Evolutionary conservation across 2,329 filamentous ascomycete species (phyloP), one percentile per base, ranked within the genome.

Genomic region (Trichoderma lentiforme): DNA sequence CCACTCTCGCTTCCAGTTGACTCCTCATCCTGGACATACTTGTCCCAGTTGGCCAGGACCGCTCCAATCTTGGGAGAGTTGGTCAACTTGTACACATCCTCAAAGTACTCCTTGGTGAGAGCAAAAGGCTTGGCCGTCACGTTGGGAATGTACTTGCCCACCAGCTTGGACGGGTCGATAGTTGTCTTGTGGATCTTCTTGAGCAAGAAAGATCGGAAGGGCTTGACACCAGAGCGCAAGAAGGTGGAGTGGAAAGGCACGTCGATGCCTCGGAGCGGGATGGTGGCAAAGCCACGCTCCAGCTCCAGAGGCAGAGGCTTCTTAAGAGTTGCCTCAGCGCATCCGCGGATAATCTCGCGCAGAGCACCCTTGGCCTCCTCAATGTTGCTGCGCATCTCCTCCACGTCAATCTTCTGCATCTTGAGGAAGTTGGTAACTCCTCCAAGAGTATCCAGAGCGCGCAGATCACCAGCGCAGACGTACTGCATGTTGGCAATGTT

Each of bases 131-230:
- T 91, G 72, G 96, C 96, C 71, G 96, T 99, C 76, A 99, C 97
- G 83, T 99, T 99, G 77, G 96, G 96, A 76, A 99, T 98, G 85
- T 99, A 99, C 85, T 99, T 99, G 79, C 96, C 96, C 76, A 99
- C 89, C 79, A 99, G 85, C 88, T 98, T 98, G 81, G 93, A 92
- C 6, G 96, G 96, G 82, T 99, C 96, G 82, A 99, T 98, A 69
- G 93, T 97, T 28, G 95, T 98, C 90, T 97, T 97, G 88, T 98
- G 94, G 86, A 99, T 98, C 90, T 99, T 99, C 93, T 98, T 99
- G 78, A 98, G 91, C 81, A 99, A 84, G 90, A 99, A 99, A 58
- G 92, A 95, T 76, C 96, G 90, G 94, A 99, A 99, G 61, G 97
- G 96, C 88, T 99, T 99, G 83, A 99, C 96, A 78, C 96, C 97